Evolutionary conservation across 495 filamentous ascomycete genomes (phyloP).

Genomic region (Pyrenopolyporus hunteri): DNA sequence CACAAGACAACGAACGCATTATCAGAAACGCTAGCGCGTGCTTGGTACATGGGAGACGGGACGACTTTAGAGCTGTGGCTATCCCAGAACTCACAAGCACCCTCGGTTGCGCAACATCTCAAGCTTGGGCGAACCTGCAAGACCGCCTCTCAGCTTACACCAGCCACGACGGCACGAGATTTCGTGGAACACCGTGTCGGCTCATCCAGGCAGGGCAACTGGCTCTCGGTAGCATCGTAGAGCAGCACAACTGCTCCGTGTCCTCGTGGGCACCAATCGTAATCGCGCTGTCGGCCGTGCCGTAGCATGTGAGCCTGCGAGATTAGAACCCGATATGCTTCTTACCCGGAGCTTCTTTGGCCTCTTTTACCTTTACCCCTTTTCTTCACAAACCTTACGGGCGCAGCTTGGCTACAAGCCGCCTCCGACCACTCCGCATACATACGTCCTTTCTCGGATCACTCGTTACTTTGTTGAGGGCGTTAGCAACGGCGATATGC

Average conservation of each 20-base stretch:
- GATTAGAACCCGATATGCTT: constrained; percentile 35
- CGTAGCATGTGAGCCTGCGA: constrained; percentile 28
- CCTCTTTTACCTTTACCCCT: constrained; percentile 3
- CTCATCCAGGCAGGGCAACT: constrained; percentile 30
- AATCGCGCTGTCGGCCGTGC: constrained; percentile 5
- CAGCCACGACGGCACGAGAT: constrained; percentile 25
- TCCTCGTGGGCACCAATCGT: constrained; percentile 17
- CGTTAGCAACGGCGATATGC: constrained; percentile 10
- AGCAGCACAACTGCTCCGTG: constrained; percentile 10
- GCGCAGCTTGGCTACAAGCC: not conserved
- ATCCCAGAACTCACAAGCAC: not conserved
- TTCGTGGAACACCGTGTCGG: constrained; percentile 37
- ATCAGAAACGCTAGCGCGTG: not conserved
- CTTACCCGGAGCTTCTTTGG: constrained; percentile 14
- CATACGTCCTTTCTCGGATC: not conserved
- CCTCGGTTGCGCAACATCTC: constrained; percentile 25
- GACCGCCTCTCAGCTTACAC: constrained; percentile 6
- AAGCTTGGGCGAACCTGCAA: constrained; percentile 28
- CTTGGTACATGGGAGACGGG: constrained; percentile 4
- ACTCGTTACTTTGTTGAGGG: not conserved
- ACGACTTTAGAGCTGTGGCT: not conserved
- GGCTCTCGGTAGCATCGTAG: constrained; percentile 30
- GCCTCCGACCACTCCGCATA: not conserved
- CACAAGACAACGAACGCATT: not conserved
- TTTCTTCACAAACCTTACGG: not conserved